Conservation (phyloP, 805 yeast species). For the Ogataea saltuana region DNA sequence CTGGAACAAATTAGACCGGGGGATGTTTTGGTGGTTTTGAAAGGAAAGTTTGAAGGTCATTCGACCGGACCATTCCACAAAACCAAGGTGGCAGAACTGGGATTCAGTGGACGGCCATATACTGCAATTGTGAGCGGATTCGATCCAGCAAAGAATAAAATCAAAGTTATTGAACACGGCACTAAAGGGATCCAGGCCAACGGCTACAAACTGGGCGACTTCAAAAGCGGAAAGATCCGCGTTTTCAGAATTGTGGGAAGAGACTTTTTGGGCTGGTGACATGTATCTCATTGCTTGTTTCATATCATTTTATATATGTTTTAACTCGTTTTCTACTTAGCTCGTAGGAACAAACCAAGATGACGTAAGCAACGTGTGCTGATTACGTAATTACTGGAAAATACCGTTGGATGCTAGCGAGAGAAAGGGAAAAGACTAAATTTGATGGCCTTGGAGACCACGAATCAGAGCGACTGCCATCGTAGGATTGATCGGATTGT, state of each 20-base stretch:
- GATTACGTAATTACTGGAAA: too few relatives aligned
- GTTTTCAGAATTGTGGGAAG: conserved; percentile 80
- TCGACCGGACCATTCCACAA: conserved; percentile 40
- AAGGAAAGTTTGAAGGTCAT: conserved; percentile 72
- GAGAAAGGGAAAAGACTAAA: too few relatives aligned
- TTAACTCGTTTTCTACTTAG: too few relatives aligned
- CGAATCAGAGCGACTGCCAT: too few relatives aligned
- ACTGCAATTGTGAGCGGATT: conserved; percentile 67
- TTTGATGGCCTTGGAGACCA: too few relatives aligned
- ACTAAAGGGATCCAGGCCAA: conserved; percentile 56
- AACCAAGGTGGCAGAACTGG: conserved; percentile 48
- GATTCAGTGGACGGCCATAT: conserved; percentile 52
- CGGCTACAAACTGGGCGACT: conserved; percentile 66
- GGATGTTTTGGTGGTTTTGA: conserved; percentile 75
- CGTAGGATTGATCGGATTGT: too few relatives aligned
- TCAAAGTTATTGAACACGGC: conserved; percentile 64
- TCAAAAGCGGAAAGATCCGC: conserved; percentile 76
- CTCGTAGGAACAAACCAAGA: too few relatives aligned
- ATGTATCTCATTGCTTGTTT: too few relatives aligned
- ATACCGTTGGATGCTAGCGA: too few relatives aligned
- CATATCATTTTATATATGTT: too few relatives aligned
- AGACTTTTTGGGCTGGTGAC: conserved; percentile 71
- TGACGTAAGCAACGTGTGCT: too few relatives aligned
- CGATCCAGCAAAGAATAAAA: conserved; percentile 71
- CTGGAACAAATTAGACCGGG: conserved; percentile 75